These are phyloP conservation scores for Capsicum chinense DNA, from an alignment of 257 asterid genomes.

Conservation along the genomic window DNA sequence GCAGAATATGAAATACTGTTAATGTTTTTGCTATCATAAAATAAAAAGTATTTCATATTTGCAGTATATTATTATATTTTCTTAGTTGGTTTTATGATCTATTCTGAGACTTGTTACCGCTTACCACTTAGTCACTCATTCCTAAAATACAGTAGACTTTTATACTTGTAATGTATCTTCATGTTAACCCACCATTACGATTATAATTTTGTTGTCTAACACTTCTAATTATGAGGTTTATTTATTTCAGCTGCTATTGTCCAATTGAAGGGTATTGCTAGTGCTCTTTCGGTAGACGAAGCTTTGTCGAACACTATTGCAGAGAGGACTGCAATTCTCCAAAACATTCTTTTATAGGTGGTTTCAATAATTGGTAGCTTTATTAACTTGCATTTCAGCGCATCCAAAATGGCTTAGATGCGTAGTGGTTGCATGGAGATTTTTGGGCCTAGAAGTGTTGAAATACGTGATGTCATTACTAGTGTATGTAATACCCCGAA, in stretches of 20 bases:
- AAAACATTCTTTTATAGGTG: slow-evolving; percentile 73
- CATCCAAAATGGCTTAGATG: slow-evolving; percentile 47
- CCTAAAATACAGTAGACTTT: slow-evolving; percentile 9
- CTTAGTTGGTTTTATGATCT: slow-evolving; percentile 4
- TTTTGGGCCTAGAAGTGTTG: slow-evolving; percentile 48
- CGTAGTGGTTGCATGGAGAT: slow-evolving; percentile 44
- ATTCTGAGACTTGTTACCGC: slow-evolving; percentile 22
- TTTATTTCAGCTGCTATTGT: slow-evolving; percentile 80
- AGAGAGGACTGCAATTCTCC: slow-evolving; percentile 69
- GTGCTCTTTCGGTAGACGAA: slow-evolving; percentile 79
- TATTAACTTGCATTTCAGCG: slow-evolving; percentile 57
- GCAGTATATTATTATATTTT: background rate
- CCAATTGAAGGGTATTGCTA: slow-evolving; percentile 78
- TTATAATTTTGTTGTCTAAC: slow-evolving; percentile 2
- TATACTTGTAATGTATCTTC: slow-evolving; percentile 21
- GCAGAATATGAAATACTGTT: no score
- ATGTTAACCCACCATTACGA: slow-evolving; percentile 5
- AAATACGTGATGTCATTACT: slow-evolving; percentile 42
- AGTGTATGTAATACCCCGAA: no score
- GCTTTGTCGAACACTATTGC: slow-evolving; percentile 53
- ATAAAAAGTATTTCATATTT: background rate
- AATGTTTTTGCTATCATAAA: no score
- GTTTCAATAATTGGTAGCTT: slow-evolving; percentile 76
- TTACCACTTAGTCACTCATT: background rate
- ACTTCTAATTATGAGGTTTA: slow-evolving; percentile 22